A percentile compares a stretch with the other conserved stretches of the same genome.
These are phyloP conservation scores for Ceratobasidium sp. DNA, from an alignment of 1,284 basidiomycete genomes.

Conservation along the genomic window DNA sequence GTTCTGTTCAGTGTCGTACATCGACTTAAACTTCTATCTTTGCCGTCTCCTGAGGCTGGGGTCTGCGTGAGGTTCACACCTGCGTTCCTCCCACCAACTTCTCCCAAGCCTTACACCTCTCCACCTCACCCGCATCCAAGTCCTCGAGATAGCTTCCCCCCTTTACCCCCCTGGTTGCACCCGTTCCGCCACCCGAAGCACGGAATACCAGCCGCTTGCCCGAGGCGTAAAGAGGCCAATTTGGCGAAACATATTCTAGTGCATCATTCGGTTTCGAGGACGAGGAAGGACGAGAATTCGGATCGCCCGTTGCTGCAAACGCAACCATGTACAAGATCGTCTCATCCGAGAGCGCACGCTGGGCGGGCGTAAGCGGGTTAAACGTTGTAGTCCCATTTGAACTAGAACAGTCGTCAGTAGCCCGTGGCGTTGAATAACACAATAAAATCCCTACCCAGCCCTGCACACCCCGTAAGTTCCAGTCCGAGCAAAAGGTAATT, in stretches of 20 bases:
- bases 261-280: not conserved
- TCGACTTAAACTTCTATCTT: not conserved
- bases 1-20: not conserved
- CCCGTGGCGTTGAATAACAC: not conserved
- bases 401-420: not conserved
- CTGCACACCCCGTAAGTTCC: not conserved
- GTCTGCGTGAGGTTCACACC: not conserved
- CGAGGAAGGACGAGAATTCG: constrained; percentile 1
- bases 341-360: constrained; percentile 36
- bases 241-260: not conserved
- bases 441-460: constrained; percentile 16
- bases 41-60: too few relatives aligned
- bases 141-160: constrained; percentile 29
- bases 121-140: constrained; percentile 8
- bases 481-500: not conserved
- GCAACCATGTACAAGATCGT: constrained; percentile 20
- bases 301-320: constrained; percentile 32
- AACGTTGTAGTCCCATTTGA: constrained; percentile 34
- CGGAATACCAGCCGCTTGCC: constrained; percentile 35
- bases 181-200: constrained; percentile 12
- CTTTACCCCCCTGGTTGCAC: not conserved
- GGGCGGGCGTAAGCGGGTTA: constrained; percentile 24
- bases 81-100: not conserved
- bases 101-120: constrained; percentile 33
- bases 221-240: constrained; percentile 14